Conservation (phyloP, 2,329 filamentous ascomycete species). For the Apiospora koreana region DNA sequence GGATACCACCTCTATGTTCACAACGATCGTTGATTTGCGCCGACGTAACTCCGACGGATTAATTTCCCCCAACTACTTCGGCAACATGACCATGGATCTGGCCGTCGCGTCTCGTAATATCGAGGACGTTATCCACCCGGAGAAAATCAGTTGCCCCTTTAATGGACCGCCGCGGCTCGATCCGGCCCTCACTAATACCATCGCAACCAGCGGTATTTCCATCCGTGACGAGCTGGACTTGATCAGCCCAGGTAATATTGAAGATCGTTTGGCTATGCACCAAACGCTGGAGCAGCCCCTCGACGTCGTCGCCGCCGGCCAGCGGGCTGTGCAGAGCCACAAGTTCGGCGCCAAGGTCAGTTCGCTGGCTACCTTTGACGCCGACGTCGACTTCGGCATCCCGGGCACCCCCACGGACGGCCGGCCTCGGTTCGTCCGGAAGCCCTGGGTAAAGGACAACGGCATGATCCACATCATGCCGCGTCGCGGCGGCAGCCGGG, state of each 20-base stretch:
- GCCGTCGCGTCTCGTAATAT: background rate
- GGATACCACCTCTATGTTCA: background rate
- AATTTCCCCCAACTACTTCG: slow-evolving; percentile 10
- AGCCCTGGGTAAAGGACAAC: slow-evolving; percentile 15
- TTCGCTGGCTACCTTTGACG: slow-evolving; percentile 12
- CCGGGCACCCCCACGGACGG: slow-evolving; percentile 16
- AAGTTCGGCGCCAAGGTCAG: background rate
- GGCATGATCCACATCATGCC: slow-evolving; percentile 17
- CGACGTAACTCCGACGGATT: background rate
- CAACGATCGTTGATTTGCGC: background rate
- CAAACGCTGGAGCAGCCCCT: background rate
- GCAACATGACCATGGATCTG: slow-evolving; percentile 14
- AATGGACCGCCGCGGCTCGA: background rate
- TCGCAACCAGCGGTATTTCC: background rate
- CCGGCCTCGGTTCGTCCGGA: slow-evolving; percentile 16
- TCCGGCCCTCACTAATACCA: background rate
- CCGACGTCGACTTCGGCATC: slow-evolving; percentile 20
- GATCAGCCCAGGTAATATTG: background rate
- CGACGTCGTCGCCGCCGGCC: background rate
- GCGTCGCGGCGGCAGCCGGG: background rate
- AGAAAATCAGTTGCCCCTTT: background rate
- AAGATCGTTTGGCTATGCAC: background rate
- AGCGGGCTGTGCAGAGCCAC: background rate
- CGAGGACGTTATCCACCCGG: background rate
- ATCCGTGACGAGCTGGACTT: background rate